phyloP scores from a whole-genome alignment of 1,284 basidiomycete genomes.

The Phellopilus nigrolimitatus region DNA sequence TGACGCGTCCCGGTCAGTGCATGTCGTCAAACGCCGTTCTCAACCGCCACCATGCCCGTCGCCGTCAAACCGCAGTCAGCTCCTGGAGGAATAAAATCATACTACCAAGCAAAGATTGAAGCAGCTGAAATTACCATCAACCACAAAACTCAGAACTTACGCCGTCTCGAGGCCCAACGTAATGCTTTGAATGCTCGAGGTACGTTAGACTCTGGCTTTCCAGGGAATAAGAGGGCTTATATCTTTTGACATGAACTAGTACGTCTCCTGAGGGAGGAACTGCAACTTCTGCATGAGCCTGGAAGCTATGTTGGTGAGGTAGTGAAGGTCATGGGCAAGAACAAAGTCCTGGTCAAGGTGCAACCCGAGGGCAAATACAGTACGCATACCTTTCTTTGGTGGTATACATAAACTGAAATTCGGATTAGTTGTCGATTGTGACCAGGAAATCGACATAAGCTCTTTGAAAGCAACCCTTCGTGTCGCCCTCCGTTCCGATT shows the following conservation, averaged over 20 bases:
- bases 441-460: slow-evolving; percentile 81
- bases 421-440: slow-evolving; percentile 84
- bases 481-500: slow-evolving; percentile 94
- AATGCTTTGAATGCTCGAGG: slow-evolving; percentile 96
- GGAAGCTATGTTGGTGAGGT: slow-evolving; percentile 98
- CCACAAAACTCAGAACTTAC: slow-evolving; percentile 93
- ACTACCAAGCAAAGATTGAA: slow-evolving; percentile 96
- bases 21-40: neutral
- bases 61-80: slow-evolving; percentile 43
- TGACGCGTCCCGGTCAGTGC: slow-evolving; percentile 10
- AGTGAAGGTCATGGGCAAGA: slow-evolving; percentile 99
- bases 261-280: slow-evolving; percentile 84
- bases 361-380: slow-evolving; percentile 99
- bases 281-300: slow-evolving; percentile 93
- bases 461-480: slow-evolving; percentile 84
- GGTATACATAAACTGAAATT: neutral
- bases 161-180: slow-evolving; percentile 93
- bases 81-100: slow-evolving; percentile 72
- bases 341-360: slow-evolving; percentile 96
- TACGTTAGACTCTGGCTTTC: slow-evolving; percentile 31
- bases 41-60: slow-evolving; percentile 43
- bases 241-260: slow-evolving; percentile 41
- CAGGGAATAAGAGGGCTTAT: neutral
- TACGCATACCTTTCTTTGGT: slow-evolving; percentile 36
- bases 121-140: slow-evolving; percentile 89